These are phyloP conservation scores for Ettlia oleoabundans DNA, from an alignment of 139 green algal species.

Conservation along the genomic window DNA sequence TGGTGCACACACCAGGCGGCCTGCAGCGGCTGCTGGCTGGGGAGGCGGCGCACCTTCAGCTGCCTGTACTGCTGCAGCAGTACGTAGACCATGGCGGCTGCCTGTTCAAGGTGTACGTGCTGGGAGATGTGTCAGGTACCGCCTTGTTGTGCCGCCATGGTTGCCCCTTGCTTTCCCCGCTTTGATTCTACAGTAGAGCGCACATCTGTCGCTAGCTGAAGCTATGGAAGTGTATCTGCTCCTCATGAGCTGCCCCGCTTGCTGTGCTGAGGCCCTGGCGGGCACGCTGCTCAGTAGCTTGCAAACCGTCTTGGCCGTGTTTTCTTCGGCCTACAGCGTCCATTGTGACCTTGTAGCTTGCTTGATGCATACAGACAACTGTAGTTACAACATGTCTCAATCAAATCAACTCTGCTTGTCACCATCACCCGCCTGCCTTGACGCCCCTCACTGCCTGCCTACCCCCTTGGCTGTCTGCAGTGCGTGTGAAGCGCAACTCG, in stretches of 20 bases:
- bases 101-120: slow-evolving; percentile 89
- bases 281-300: no score
- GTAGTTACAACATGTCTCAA: not conserved
- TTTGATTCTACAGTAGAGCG: not conserved
- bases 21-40: slow-evolving; percentile 65
- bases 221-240: no score
- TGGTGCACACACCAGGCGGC: slow-evolving; percentile 29
- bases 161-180: no score
- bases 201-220: no score
- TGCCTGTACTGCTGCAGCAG: slow-evolving; percentile 81
- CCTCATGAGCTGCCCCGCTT: no score
- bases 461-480: not conserved
- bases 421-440: no score
- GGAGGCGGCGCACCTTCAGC: slow-evolving; percentile 20
- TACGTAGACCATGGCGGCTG: slow-evolving; percentile 85
- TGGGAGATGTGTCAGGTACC: slow-evolving; percentile 44
- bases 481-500: slow-evolving; percentile 37
- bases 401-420: no score
- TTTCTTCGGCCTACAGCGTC: no score
- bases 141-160: not conserved
- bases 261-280: no score
- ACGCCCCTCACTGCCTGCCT: not conserved
- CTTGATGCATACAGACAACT: not conserved
- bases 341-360: no score
- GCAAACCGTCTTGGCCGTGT: no score